These are phyloP conservation scores for Auricularia heimuer DNA, from an alignment of 768 basidiomycete species.

Conservation along the genomic window DNA sequence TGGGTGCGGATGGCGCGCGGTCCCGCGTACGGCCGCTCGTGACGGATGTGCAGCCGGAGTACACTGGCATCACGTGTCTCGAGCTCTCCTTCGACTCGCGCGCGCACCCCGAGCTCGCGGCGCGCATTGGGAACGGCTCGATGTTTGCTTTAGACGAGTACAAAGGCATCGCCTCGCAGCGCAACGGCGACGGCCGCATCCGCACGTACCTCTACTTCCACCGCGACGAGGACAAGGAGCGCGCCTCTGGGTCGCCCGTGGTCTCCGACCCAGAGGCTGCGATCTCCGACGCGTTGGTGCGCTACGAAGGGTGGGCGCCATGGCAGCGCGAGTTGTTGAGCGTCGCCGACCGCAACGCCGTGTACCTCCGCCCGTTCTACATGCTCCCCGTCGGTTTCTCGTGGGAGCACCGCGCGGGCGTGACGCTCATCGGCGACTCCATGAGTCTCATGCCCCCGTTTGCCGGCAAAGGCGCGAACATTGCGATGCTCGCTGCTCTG, in stretches of 20 bases:
- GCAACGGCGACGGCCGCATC: conserved; percentile 20
- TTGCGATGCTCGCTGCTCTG: conserved; percentile 22
- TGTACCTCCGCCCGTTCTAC: conserved; percentile 4
- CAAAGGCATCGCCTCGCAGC: conserved; percentile 21
- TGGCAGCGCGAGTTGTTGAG: background rate
- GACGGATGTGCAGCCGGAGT: conserved; percentile 21
- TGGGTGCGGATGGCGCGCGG: conserved; percentile 34
- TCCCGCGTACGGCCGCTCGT: conserved; percentile 28
- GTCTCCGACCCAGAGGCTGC: background rate
- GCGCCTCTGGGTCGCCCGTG: background rate
- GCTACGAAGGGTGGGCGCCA: background rate
- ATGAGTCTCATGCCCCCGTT: conserved; percentile 30
- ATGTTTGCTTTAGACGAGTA: conserved; percentile 19
- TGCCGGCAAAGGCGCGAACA: conserved; percentile 29
- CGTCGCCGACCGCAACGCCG: background rate
- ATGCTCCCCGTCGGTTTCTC: conserved; percentile 7
- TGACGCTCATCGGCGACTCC: conserved; percentile 25
- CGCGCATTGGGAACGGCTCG: conserved; percentile 21
- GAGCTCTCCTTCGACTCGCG: conserved; percentile 14
- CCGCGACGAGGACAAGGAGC: background rate
- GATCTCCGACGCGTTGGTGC: background rate
- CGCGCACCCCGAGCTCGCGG: conserved; percentile 16
- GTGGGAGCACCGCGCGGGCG: conserved; percentile 8
- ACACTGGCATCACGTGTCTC: conserved; percentile 21
- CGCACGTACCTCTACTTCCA: conserved; percentile 13